Evolutionary conservation across 805 yeast genomes (phyloP), one percentile per base, ranked within the genome.

Genomic region (Candida bentonensis): DNA sequence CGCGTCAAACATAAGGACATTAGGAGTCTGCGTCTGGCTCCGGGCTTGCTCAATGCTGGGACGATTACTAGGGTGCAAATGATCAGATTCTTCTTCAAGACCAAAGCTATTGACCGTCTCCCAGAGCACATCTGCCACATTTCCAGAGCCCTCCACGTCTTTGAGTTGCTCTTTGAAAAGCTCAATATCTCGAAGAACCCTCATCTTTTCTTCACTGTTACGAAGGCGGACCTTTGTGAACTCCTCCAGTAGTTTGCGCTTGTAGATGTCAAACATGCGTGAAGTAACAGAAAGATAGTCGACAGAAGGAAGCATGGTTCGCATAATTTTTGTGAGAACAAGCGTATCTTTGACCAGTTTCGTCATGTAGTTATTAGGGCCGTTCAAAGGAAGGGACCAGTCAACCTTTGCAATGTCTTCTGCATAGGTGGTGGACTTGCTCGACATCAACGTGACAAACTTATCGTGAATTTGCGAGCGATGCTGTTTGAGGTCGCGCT

Each of bases 401-500:
- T 79, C 69, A 9, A 71, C 66, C 20, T 57, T 59, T 13, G 62
- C 53, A 2, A 79, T 65, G 3, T 72, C 64, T n/a, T 57, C 53
- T 44, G 79, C 67, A 53, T 78, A 81, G 28, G 59, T 62, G 1
- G 61, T 51, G 1, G 79, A 72, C 44, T 84, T 71, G 47, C 80
- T 88, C 36, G 69, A 66, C 88, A 82, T 81, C 15, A 82, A 72
- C 2, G 79, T 69, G n/a, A 81, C 74, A 39, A 82, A 65, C 55
- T 81, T 81, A 39, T 73, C 63, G 48, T 74, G 73, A 13, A 82
- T 67, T 49, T 79, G 84, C 43, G 64, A 67, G 46, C 78, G 78
- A 51, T 82, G 89, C 45, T 76, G 82, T 40, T 64, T 66, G 54
- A 72, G 72, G 23, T 66, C 60, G 17, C 65, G 59, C 15, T 61